Conservation (phyloP, 208 protist genomes). For the Strigomonas galati region DNA sequence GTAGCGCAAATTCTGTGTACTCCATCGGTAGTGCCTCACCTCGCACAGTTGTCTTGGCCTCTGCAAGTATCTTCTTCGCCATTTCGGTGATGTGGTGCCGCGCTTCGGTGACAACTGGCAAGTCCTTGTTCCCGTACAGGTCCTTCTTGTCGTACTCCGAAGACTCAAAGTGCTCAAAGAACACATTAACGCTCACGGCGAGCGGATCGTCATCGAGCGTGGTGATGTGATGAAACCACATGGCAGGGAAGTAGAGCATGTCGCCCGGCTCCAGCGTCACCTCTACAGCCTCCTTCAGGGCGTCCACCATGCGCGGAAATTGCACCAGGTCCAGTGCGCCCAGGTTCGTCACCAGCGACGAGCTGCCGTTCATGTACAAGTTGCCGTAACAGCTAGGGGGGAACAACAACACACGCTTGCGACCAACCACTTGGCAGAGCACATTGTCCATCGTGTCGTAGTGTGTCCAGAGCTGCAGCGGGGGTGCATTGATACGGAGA, state of each 20-base stretch:
- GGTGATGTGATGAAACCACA: slow-evolving; percentile 92
- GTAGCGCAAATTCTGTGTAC: slow-evolving; percentile 79
- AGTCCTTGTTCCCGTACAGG: slow-evolving; percentile 89
- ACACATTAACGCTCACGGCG: slow-evolving; percentile 82
- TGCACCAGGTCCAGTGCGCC: slow-evolving; percentile 65
- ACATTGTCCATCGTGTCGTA: slow-evolving; percentile 94
- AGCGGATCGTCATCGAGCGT: slow-evolving; percentile 31
- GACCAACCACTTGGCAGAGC: slow-evolving; percentile 88
- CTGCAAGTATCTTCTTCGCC: slow-evolving; percentile 22
- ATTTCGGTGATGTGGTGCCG: slow-evolving; percentile 34
- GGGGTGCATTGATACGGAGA: slow-evolving; percentile 83
- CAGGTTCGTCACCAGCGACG: slow-evolving; percentile 80
- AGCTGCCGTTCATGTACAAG: slow-evolving; percentile 89
- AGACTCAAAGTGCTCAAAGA: slow-evolving; percentile 70
- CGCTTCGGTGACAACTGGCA: slow-evolving; percentile 47
- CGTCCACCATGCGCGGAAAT: slow-evolving; percentile 82
- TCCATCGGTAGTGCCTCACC: slow-evolving; percentile 20
- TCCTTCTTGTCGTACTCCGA: slow-evolving; percentile 81
- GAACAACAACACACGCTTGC: slow-evolving; percentile 89
- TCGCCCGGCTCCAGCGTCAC: slow-evolving; percentile 87
- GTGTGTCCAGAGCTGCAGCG: slow-evolving; percentile 92
- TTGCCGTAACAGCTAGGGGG: slow-evolving; percentile 84
- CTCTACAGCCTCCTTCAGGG: slow-evolving; percentile 60
- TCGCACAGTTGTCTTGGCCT: not conserved
- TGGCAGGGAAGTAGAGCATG: slow-evolving; percentile 91